Base-by-base conservation (phyloP, 2,329 filamentous ascomycete genomes). In the Pseudogymnoascus sp. region DNA sequence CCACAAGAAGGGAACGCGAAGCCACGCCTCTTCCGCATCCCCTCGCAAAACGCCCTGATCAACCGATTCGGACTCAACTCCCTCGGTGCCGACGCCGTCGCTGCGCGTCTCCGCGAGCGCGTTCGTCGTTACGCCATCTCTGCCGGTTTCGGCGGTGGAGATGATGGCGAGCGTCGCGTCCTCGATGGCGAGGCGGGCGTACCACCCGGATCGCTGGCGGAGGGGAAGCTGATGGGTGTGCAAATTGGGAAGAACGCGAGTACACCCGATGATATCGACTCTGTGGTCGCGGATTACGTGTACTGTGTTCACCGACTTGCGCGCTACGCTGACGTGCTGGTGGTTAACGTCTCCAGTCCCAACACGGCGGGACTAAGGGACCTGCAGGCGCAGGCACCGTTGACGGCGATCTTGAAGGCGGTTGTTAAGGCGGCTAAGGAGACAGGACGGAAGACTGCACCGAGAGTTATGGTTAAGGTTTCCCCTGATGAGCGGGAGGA, bases 191-290 rank as follows among this genome's bases (percentile, higher is more conserved):
- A 87, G 63, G 89, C 87, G 71, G 84, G 77, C 38, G 91, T 96
- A 0, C 91, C 91, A 0, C 87, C 92, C 0, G 91, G 95, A n/a
- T 91, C 89, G 75, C 78, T 99, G 69, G 78, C 80, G 13, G 79
- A 86, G 0, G 93, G 93, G 13, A 86, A 88, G 65, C 78, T 97
- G 64, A 81, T 99, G 66, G 88, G 91, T 15, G 92, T 99, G 17
- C 95, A 99, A 77, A 86, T 97, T 44, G 93, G 93, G 61, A 99
- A 99, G 85, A 97, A 97, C 79, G 97, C 97, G 80, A 82, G 85
- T 57, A 99, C 95, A 0, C 86, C 91, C 19, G 93, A 96, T 73
- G 91, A 97, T 72, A 88, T 96, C 65, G 84, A 88, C 44, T 93
- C 92, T 33, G 88, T 97, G 15, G 85, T 82, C 61, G 82, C 83